Evolutionary conservation across 2,329 filamentous ascomycete species (phyloP), one percentile per base, ranked within the genome.

Genomic region (Xylaria sp.): DNA sequence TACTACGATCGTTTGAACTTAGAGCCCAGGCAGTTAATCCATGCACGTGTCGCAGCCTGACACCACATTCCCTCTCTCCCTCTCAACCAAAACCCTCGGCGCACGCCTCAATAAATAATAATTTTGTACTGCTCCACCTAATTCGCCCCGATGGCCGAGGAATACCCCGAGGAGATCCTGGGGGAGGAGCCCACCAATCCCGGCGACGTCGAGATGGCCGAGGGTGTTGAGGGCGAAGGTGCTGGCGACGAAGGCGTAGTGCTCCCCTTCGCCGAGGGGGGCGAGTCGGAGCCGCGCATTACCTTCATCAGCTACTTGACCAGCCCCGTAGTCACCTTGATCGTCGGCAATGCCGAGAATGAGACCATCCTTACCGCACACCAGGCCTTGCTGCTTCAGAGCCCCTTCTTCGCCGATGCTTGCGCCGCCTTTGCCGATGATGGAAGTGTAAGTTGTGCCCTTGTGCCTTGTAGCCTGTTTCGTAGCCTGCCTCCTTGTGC

Each of bases 341-440:
- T 89, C n/a, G 83, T 93, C 22, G 90, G 91, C 13, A 79, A 80
- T 54, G 89, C 84, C 63, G 87, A 88, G 4, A 78, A 81, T 1
- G 84, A 87, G 73, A 89, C 87, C 10, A 83, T 89, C 36, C 85
- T 97, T 65, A 90, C 88, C 27, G 93, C 93, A 6, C 94, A 97
- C 78, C 91, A 97, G 80, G 89, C 84, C 2, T 85, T 97, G 29
- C 84, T 98, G 39, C 76, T 82, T 11, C 86, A 90, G 77, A 95
- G 92, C 49, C 92, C 93, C 0, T 94, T 86, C 78, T 93, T 97
- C 76, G 83, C 84, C 11, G 85, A 89, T 25, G 83, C 86, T 6
- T 89, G 90, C 75, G 82, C 85, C 11, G 79, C 85, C 56, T 91
- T 94, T 74, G 82, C 83, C 53, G 84, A 87, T 36, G 86, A 88